phyloP scores from a whole-genome alignment of 2,329 filamentous ascomycete genomes.

The Pleoardoris graminearum region DNA sequence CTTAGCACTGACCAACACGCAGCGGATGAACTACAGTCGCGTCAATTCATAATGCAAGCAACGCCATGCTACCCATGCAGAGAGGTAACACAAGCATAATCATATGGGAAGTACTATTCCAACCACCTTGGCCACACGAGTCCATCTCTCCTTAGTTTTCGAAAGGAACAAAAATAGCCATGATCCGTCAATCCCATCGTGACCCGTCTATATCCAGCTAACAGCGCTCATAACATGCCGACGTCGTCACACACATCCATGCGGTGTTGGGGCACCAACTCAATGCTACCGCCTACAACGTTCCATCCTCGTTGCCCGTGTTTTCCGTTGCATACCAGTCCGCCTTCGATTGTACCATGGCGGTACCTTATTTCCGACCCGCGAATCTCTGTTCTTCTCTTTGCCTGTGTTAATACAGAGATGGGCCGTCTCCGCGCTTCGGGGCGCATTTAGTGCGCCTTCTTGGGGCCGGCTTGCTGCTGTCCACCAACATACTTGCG shows the following conservation, averaged over 20 bases:
- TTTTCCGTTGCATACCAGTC: no score
- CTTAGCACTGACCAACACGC: neutral
- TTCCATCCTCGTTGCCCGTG: no score
- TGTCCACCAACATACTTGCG: constrained; percentile 68
- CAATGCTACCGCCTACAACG: no score
- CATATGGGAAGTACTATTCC: neutral
- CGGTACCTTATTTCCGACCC: constrained; percentile 2
- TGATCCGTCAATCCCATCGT: neutral
- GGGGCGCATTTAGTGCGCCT: constrained; percentile 54
- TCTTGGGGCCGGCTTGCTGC: constrained; percentile 62
- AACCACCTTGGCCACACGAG: neutral
- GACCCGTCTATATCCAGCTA: neutral
- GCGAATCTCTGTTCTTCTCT: constrained; percentile 13
- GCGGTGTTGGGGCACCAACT: no score
- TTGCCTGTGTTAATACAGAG: constrained; percentile 19
- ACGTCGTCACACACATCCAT: neutral
- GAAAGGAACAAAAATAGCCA: neutral
- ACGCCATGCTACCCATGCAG: constrained; percentile 11
- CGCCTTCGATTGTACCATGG: no score
- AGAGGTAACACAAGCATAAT: constrained; percentile 1
- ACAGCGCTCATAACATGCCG: neutral
- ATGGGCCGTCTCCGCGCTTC: constrained; percentile 17
- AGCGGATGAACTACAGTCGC: neutral
- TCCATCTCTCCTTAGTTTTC: neutral
- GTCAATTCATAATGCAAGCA: constrained; percentile 2